These are phyloP conservation scores for Alternaria tenuissima DNA, from an alignment of 2,329 filamentous ascomycete species.

Conservation along the genomic window DNA sequence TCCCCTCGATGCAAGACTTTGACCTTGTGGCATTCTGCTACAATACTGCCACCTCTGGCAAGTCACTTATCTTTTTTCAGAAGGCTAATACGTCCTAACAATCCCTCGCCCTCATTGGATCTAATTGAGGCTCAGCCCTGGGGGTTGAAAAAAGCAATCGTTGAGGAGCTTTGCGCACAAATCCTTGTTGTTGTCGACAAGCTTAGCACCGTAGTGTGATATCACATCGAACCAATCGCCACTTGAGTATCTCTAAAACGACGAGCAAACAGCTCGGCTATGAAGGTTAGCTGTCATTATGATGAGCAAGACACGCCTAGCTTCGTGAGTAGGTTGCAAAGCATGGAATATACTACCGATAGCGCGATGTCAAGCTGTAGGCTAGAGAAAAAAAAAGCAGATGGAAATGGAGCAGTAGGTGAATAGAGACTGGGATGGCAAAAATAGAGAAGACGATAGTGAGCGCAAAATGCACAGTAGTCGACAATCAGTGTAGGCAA, in stretches of 20 bases:
- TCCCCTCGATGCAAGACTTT: neutral
- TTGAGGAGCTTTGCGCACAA: no score
- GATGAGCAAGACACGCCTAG: neutral
- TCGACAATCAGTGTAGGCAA: neutral
- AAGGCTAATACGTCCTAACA: neutral
- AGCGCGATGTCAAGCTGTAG: neutral
- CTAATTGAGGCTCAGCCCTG: neutral
- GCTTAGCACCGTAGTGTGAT: neutral
- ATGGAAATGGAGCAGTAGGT: neutral
- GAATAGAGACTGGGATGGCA: neutral
- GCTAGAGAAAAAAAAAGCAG: neutral
- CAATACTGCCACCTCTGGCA: neutral
- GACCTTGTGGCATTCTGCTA: neutral
- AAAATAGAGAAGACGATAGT: neutral
- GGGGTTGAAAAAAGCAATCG: neutral
- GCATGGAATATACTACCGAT: neutral
- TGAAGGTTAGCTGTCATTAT: neutral
- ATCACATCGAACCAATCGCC: neutral
- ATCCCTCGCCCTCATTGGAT: neutral
- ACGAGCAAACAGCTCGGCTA: neutral
- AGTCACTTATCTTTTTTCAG: neutral
- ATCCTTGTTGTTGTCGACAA: neutral
- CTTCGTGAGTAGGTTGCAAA: neutral
- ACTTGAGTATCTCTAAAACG: neutral
- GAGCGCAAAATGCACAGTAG: neutral